Base-by-base conservation (phyloP, 441 rosid genomes). In the Arabidopsis lyrata region DNA sequence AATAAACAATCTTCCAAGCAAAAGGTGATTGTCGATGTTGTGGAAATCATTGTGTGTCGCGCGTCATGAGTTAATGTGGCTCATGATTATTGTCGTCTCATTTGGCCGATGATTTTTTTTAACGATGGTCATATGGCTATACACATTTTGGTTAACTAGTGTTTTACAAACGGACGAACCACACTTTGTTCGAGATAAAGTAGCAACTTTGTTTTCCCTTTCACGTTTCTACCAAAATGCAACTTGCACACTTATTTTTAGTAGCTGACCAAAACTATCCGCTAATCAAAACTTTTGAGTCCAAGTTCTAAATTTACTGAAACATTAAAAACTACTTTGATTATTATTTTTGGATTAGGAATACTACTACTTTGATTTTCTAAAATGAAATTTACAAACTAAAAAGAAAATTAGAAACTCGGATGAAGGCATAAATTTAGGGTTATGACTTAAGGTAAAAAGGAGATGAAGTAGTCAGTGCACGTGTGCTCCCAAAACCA, bases 401-500 rank as follows among this genome's bases (percentile, higher is more conserved):
- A 45, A 13, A 73, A 15, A 36, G 4, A 29, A 11, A 66, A 58
- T 20, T 66, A n/a, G 38, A 66, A 49, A 12, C 60, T 58, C n/a
- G 3, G 56, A 59, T 66, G 68, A 60, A 66, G 71, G 78, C 73
- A 67, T 52, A 35, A 45, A 68, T 53, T 68, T 16, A 20, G 72
- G 56, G 55, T 3, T 60, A 41, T 60, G 68, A 42, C 49, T 59
- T 34, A n/a, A 31, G 67, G 73, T 59, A 56, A 20, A 67, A 75
- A 60, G 24, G 63, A 44, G 39, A 45, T 35, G 66, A 27, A 68
- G 45, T 24, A 48, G 20, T 18, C 20, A 18, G 50, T 76, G 75
- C 79, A 63, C 75, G 79, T 76, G 79, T 76, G 75, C 47, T 63
- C 59, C 15, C 61, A 63, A 76, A 69, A 27, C 75, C 60, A 63